Conservation (phyloP, 345 rosid genomes). For the Eucalyptus erythrocorys region DNA sequence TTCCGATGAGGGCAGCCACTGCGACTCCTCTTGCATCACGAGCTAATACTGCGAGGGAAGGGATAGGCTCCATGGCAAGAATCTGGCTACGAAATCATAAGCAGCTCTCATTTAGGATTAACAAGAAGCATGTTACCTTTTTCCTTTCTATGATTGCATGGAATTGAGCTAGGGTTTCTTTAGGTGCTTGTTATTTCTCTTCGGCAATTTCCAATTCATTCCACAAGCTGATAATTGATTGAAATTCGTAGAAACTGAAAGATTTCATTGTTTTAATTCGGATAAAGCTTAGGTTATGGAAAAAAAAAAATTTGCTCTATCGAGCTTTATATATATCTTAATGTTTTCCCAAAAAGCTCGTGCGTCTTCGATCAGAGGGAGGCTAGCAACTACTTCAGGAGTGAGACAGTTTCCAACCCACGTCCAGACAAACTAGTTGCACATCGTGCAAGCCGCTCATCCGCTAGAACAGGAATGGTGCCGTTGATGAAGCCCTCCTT, state of each 20-base stretch:
- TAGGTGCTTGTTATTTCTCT: neutral
- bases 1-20: neutral
- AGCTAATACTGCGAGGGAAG: neutral
- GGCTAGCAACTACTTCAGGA: neutral
- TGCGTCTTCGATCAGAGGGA: neutral
- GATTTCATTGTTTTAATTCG: neutral
- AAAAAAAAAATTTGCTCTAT: neutral
- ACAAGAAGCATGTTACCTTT: neutral
- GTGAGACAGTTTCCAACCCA: neutral
- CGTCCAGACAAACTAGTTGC: neutral
- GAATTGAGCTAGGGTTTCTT: neutral
- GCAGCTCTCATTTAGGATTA: neutral
- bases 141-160: neutral
- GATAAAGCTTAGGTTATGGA: neutral
- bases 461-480: neutral
- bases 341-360: neutral
- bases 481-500: neutral
- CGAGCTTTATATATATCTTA: neutral
- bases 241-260: neutral
- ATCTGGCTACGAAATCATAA: neutral
- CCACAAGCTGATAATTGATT: neutral
- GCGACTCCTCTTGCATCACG: neutral
- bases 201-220: neutral
- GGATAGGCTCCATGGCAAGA: neutral
- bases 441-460: accelerated